A percentile compares a stretch with the other conserved stretches of the same genome.
Evolutionary conservation across 805 yeast genomes (phyloP).

Genomic region (Saccharomycopsis guyanensis): DNA sequence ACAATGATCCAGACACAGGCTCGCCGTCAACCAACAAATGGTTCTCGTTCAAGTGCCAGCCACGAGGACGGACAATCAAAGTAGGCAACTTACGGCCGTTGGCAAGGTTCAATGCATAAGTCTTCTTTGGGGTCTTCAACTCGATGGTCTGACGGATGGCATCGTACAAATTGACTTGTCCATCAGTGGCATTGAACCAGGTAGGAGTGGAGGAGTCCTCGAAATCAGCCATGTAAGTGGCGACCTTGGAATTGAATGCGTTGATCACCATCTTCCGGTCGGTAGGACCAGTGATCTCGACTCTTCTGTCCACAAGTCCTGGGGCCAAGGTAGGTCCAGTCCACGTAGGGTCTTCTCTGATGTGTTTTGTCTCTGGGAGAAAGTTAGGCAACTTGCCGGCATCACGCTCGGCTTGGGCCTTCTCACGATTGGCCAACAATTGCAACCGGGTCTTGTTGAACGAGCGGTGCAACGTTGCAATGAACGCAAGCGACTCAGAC

Average conservation of each 20-base stretch:
- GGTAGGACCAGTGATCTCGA: constrained; percentile 71
- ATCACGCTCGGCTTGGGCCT: constrained; percentile 49
- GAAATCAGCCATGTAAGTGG: constrained; percentile 71
- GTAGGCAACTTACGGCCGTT: constrained; percentile 41
- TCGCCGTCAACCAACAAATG: constrained; percentile 61
- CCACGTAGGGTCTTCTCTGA: constrained; percentile 63
- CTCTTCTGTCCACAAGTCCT: constrained; percentile 64
- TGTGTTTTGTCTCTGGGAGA: constrained; percentile 53
- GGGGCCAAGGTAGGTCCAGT: constrained; percentile 63
- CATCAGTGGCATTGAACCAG: constrained; percentile 59
- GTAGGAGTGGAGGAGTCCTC: constrained; percentile 70
- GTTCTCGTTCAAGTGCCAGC: constrained; percentile 67
- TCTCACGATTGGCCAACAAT: constrained; percentile 48
- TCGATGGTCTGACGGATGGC: constrained; percentile 53
- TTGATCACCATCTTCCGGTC: constrained; percentile 72
- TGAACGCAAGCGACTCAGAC: constrained; percentile 54
- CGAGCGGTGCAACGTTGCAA: constrained; percentile 59
- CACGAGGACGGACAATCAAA: constrained; percentile 49
- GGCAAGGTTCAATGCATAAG: constrained; percentile 39
- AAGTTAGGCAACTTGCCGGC: constrained; percentile 61
- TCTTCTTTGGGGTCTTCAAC: constrained; percentile 31
- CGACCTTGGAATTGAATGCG: constrained; percentile 61
- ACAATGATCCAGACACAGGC: constrained; percentile 57
- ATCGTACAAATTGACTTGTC: constrained; percentile 64
- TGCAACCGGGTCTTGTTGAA: constrained; percentile 50